These are phyloP conservation scores for Cordyceps militaris DNA, from an alignment of 2,329 filamentous ascomycete genomes.

Conservation along the genomic window DNA sequence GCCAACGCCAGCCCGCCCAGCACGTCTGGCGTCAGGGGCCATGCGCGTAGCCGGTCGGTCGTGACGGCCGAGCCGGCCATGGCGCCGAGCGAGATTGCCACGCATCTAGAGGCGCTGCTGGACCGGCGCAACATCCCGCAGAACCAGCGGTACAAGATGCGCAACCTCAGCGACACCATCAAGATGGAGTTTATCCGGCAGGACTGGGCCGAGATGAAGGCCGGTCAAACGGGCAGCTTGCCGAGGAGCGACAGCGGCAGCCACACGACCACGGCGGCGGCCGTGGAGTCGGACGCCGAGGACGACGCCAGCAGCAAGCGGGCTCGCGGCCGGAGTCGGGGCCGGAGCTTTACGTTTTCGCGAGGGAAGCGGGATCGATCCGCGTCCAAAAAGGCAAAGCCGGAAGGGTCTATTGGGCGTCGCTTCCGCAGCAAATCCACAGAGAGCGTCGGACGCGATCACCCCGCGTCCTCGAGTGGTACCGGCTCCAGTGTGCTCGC, in stretches of 20 bases:
- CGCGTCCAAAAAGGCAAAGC: conserved; percentile 65
- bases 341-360: conserved; percentile 72
- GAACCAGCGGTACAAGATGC: conserved; percentile 91
- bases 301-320: conserved; percentile 44
- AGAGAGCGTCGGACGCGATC: conserved; percentile 59
- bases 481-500: conserved; percentile 53
- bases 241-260: conserved; percentile 27
- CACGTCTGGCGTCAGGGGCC: conserved; percentile 31
- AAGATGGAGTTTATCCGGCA: conserved; percentile 95
- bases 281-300: conserved; percentile 35
- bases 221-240: conserved; percentile 36
- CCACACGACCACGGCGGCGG: conserved; percentile 19
- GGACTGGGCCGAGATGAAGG: conserved; percentile 66
- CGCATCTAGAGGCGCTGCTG: conserved; percentile 56
- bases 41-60: conserved; percentile 31
- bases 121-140: conserved; percentile 90
- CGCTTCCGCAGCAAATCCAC: conserved; percentile 66
- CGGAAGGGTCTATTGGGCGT: conserved; percentile 53
- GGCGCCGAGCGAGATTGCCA: conserved; percentile 48
- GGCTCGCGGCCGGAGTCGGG: conserved; percentile 45
- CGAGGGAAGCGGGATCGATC: conserved; percentile 55
- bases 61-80: conserved; percentile 43
- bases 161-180: conserved; percentile 77
- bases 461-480: conserved; percentile 43
- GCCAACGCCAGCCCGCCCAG: not conserved